Base-by-base conservation (phyloP, 2,329 filamentous ascomycete species). In the Allantophomopsis cytisporea region DNA sequence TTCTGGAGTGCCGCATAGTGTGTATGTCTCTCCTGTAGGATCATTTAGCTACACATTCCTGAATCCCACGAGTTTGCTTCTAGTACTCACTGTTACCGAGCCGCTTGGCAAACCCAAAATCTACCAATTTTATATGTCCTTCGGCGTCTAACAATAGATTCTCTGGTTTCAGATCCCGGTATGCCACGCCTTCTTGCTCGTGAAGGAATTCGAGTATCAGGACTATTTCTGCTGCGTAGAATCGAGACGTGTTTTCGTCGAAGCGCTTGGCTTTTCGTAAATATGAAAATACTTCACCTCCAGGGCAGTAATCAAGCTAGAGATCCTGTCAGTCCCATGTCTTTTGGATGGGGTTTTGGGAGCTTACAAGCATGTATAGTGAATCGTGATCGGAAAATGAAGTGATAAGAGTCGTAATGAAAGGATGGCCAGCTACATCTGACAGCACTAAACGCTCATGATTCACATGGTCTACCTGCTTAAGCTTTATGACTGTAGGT, bases 61-160 rank as follows among this genome's bases (percentile, higher is more conserved):
- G 12, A 30, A 28, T 8, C 23, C 23, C 23, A 8, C 23, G 8
- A 28, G 11, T 36, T 38, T 34, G 31, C 20, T 28, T 31, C 32
- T 40, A 14, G 7, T 47, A 53, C 62, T 53, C 53, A 71, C 68
- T 61, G 45, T 69, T 66, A 28, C 82, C 80, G 17, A 89, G 68
- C 45, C 81, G 75, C 66, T 89, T 89, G 35, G 83, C 83, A 54
- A 89, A 89, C 10, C 83, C 83, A 63, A 89, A 89, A 58, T 89
- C 83, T 4, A 89, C 83, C 37, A 89, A 66, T 59, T 85, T 86
- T 50, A 89, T 76, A 59, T 89, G 83, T 2, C 83, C 83, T 23
- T 85, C 71, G 36, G 69, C 73, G 54, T 89, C 83, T 18, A 89
- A 71, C 39, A 89, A 65, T 31, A 89, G 72, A 57, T 91, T 89